Evolutionary conservation across 2,329 filamentous ascomycete species (phyloP).

Genomic region (Curvularia spicifera): DNA sequence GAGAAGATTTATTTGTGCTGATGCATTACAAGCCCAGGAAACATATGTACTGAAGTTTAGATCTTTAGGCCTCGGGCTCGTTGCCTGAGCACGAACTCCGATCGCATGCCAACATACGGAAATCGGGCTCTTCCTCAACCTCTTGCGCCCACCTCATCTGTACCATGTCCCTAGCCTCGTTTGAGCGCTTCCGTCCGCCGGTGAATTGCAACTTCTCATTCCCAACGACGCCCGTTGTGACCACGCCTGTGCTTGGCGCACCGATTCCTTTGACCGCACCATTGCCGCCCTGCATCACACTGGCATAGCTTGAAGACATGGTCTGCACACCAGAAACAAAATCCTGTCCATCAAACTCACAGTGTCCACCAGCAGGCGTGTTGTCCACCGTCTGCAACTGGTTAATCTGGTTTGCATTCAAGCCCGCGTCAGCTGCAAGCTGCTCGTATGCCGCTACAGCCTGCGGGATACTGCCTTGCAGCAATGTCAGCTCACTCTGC

Average conservation of each 20-base stretch:
- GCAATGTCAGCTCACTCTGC: slow-evolving; percentile 56
- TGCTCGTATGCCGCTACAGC: slow-evolving; percentile 61
- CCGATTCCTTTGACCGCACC: slow-evolving; percentile 59
- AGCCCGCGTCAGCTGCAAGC: slow-evolving; percentile 53
- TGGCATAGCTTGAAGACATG: slow-evolving; percentile 61
- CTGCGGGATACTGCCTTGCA: slow-evolving; percentile 60
- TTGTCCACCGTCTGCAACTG: slow-evolving; percentile 64
- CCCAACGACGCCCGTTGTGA: slow-evolving; percentile 58
- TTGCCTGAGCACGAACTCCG: slow-evolving; percentile 29
- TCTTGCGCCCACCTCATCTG: slow-evolving; percentile 40
- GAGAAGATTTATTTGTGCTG: neutral
- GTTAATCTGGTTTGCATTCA: slow-evolving; percentile 56
- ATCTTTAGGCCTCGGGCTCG: slow-evolving; percentile 5
- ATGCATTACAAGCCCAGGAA: neutral
- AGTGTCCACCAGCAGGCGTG: slow-evolving; percentile 63
- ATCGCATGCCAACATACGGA: slow-evolving; percentile 33
- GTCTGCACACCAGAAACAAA: slow-evolving; percentile 65
- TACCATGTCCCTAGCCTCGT: slow-evolving; percentile 32
- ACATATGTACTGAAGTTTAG: slow-evolving; percentile 10
- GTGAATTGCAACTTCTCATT: slow-evolving; percentile 56
- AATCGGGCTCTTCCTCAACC: slow-evolving; percentile 30
- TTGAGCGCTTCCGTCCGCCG: slow-evolving; percentile 35
- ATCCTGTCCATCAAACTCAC: slow-evolving; percentile 62
- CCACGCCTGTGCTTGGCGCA: slow-evolving; percentile 51
- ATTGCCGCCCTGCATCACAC: slow-evolving; percentile 61